Base-by-base conservation (phyloP, 805 yeast genomes). In the Candida takata region DNA sequence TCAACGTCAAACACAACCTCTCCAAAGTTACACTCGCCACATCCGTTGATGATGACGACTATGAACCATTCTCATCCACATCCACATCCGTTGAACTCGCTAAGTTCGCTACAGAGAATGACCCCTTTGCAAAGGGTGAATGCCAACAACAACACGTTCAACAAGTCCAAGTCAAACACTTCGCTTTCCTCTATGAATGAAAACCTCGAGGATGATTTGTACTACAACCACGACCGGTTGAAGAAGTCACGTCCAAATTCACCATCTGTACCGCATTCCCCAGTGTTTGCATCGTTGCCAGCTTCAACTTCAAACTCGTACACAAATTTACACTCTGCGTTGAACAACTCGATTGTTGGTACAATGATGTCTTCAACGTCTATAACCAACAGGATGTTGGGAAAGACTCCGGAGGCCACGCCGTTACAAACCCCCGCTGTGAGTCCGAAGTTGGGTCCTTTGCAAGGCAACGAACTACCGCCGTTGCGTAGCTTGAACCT, bases 101-200 rank as follows among this genome's bases (percentile, higher is more conserved):
- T 70, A 16, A 62, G 74, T 0, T 69, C 82, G 4, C 54, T 79
- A 36, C 83, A 77, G 51, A 64, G 78, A 50, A 73, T 77, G 79
- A 77, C 82, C 0, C 83, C 81, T 7, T 50, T 75, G 19, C 23
- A 20, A 20, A 54, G 65, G 37, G 48, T 42, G 40, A 51, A 17
- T 47, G 57, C 9, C 23, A 10, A 10, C 9, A 20, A 10, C 7
- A 10, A 10, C 7, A 20, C 23, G 23, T 10, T 42, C 33, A 37
- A 43, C 29, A 40, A 51, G 46, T 35, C 53, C 9, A 51, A 50
- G 37, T 50, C 55, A 8, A 46, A 52, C 27, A 48, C 47, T 12
- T 50, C 55, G 5, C 28, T 52, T 9, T 45, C 58, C 1, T 52
- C 57, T 7, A 41, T 47, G 19, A 46, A 55, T 43, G 49, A 41